Evolutionary conservation across 768 basidiomycete species (phyloP), one percentile per base, ranked within the genome.

Genomic region (Rhodocollybia butyracea): DNA sequence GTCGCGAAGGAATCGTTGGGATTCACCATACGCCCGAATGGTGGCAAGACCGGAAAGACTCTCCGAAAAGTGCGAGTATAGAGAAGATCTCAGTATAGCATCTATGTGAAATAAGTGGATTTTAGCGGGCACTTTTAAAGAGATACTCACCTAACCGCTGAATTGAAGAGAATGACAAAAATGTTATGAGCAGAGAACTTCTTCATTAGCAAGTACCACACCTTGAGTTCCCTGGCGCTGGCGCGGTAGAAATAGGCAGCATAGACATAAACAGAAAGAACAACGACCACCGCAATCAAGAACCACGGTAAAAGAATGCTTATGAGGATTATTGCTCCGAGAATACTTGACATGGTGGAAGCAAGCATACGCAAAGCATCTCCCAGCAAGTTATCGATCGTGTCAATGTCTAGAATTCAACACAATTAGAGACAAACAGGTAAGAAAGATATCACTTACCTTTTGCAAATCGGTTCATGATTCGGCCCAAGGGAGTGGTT

Each of bases 21-120:
- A 67, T 66, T 91, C 94, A 11, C 87, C 86, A 57, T 96, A 97
- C 0, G 93, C 92, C 27, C 93, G 84, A 48, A 96, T 94, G 7
- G 92, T 94, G 1, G 89, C 80, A 36, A 96, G 69, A 17, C 95
- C 95, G 11, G 88, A 86, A 11, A 97, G 75, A 27, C 88, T 90
- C 72, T 97, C 94, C 2, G 91, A 91, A 70, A 97, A 97, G 65
- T 95, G 93, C 0, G 92, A 86, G 66, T 97, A 97, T 17, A 98
- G 71, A 0, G 88, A 86, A 0, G 90, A 89, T 24, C 94, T 84
- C 27, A 97, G 69, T n/a, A 96, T 78, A 24, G 91, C 85, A 72
- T 96, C 92, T 83, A 58, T 24, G 5, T 31, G 39, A 43, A 13
- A 51, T 19, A 27, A 45, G 59, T 29, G 56, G 43, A n/a, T 26